Conservation (phyloP, 2,329 filamentous ascomycete species). For the Biscogniauxia marginata region DNA sequence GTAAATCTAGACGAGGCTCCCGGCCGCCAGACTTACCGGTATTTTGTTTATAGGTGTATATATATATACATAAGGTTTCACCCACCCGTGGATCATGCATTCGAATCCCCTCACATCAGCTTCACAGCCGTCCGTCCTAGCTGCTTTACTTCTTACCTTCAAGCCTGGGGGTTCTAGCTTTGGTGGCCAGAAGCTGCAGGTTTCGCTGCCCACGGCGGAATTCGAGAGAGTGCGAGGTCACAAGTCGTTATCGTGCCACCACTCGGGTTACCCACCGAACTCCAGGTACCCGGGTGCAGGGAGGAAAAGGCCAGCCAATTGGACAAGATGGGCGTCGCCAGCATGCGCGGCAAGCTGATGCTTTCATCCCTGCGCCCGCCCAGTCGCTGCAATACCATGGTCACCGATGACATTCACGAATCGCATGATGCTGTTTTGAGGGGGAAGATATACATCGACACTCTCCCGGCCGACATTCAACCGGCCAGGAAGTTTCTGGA, state of each 20-base stretch:
- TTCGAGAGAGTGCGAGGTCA: not conserved
- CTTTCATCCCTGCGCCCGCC: not conserved
- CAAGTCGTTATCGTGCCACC: not conserved
- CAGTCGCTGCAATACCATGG: not conserved
- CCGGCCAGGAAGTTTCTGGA: slow-evolving; percentile 25
- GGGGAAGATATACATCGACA: slow-evolving; percentile 24
- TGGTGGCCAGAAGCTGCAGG: not conserved
- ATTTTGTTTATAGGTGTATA: not conserved
- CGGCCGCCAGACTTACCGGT: not conserved
- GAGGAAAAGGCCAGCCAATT: not conserved
- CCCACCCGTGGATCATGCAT: not conserved
- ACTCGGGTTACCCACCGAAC: not conserved
- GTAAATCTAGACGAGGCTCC: not conserved
- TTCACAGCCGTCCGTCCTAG: not conserved
- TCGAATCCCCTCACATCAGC: not conserved
- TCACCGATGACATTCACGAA: slow-evolving; percentile 1
- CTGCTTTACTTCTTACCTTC: not conserved
- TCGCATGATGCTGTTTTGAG: slow-evolving; percentile 15
- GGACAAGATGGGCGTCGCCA: not conserved
- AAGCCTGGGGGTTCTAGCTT: not conserved
- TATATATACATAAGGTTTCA: not conserved
- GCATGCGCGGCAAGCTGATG: not conserved
- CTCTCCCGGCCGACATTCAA: slow-evolving; percentile 29
- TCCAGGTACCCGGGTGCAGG: not conserved
- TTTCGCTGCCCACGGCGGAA: not conserved